phyloP scores from a whole-genome alignment of 2,329 filamentous ascomycete genomes.

The Alternaria gansuensis region DNA sequence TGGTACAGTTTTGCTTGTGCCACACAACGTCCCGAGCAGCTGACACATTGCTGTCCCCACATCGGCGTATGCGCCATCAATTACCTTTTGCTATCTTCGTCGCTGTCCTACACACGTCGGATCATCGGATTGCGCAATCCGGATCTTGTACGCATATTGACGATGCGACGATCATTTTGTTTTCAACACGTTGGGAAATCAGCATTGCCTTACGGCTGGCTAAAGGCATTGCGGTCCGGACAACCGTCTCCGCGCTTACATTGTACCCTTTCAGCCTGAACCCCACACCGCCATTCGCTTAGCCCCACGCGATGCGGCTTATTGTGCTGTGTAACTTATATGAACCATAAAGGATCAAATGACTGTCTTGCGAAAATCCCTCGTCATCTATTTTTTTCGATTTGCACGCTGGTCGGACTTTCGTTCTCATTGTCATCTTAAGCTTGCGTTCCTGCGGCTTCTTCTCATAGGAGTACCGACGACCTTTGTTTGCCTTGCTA shows the following conservation, averaged over 20 bases:
- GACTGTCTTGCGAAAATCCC: conserved; percentile 18
- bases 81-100: not conserved
- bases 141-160: conserved; percentile 6
- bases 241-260: conserved; percentile 42
- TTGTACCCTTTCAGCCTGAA: conserved; percentile 37
- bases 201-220: conserved; percentile 21
- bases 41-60: conserved; percentile 6
- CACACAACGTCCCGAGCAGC: conserved; percentile 6
- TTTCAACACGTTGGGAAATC: conserved; percentile 8
- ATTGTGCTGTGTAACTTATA: conserved; percentile 39
- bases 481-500: conserved; percentile 17
- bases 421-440: conserved; percentile 13
- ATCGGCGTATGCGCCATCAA: conserved; percentile 1
- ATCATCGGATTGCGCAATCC: conserved; percentile 13
- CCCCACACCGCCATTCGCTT: conserved; percentile 47
- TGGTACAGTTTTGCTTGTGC: conserved; percentile 2
- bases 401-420: conserved; percentile 12
- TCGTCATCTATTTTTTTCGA: conserved; percentile 11
- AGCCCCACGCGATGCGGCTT: conserved; percentile 45
- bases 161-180: conserved; percentile 8
- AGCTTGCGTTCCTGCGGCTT: conserved; percentile 9
- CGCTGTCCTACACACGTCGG: conserved; percentile 4
- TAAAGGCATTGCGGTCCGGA: conserved; percentile 48
- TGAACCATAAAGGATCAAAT: conserved; percentile 24
- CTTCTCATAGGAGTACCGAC: conserved; percentile 13